phyloP scores from a whole-genome alignment of 2,329 filamentous ascomycete species.

The Talaromyces rugulosus region DNA sequence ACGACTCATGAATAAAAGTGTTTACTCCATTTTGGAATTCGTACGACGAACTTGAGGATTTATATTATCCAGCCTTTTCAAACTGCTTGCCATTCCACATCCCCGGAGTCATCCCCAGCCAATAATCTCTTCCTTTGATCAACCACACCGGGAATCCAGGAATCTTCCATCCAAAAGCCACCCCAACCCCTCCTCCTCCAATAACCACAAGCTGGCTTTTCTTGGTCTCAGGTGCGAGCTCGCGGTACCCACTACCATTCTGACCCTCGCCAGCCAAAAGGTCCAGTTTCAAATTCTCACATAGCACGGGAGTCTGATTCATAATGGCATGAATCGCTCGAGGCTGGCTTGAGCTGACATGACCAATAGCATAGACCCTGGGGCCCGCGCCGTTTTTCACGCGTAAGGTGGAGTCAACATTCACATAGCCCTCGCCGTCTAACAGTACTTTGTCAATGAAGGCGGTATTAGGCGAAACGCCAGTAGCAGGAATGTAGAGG shows the following conservation, averaged over 20 bases:
- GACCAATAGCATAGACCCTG: constrained; percentile 47
- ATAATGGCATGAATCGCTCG: constrained; percentile 43
- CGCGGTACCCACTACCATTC: constrained; percentile 20
- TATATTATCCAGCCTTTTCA: constrained; percentile 32
- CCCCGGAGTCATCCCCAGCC: constrained; percentile 46
- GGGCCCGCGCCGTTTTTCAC: constrained; percentile 29
- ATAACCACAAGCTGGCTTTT: constrained; percentile 49
- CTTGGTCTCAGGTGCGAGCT: constrained; percentile 40
- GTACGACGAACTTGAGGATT: not conserved
- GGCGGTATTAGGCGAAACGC: constrained; percentile 38
- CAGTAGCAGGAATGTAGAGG: constrained; percentile 47
- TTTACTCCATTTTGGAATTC: not conserved
- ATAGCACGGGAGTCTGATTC: constrained; percentile 40
- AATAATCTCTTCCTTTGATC: constrained; percentile 51
- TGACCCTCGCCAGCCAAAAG: constrained; percentile 30
- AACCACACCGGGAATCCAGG: constrained; percentile 47
- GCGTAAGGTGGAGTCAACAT: constrained; percentile 38
- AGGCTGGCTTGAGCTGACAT: constrained; percentile 38
- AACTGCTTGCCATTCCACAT: constrained; percentile 52
- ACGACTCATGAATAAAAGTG: not conserved
- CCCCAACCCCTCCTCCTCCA: constrained; percentile 46
- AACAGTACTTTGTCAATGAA: constrained; percentile 34
- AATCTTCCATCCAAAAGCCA: constrained; percentile 39
- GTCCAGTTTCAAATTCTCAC: constrained; percentile 49
- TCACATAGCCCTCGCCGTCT: constrained; percentile 33